Percentiles rank a stretch among this genome's conserved stretches.
These are phyloP conservation scores for Quercus wislizeni DNA, from an alignment of 306 rosid species.

Conservation along the genomic window DNA sequence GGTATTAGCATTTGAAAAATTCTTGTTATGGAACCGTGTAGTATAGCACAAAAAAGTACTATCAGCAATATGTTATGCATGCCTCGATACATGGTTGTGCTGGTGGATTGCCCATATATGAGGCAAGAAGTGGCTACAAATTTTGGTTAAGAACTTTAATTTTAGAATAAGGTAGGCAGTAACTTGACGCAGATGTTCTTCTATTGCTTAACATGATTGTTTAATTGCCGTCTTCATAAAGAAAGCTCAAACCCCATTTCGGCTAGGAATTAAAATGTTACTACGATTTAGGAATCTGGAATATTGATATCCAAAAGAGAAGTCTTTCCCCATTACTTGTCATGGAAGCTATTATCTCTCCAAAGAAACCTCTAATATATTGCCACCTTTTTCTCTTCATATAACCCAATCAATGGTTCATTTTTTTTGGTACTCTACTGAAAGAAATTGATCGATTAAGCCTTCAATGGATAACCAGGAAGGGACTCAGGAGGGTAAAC, in stretches of 20 bases:
- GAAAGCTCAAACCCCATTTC: conserved; percentile 24
- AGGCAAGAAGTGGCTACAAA: conserved; percentile 10
- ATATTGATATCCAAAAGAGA: conserved; percentile 36
- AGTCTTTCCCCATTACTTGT: conserved; percentile 58
- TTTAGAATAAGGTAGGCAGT: conserved; percentile 37
- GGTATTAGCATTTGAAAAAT: too few species aligned
- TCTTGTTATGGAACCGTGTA: too few species aligned
- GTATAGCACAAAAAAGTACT: too few species aligned
- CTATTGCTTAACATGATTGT: conserved; percentile 31
- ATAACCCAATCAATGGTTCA: conserved; percentile 13
- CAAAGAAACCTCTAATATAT: conserved; percentile 29
- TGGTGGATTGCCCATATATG: neutral
- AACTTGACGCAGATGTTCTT: conserved; percentile 30
- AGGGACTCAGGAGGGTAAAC: conserved; percentile 35
- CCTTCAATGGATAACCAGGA: conserved; percentile 43
- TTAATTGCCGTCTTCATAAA: conserved; percentile 27
- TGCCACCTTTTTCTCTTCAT: conserved; percentile 22
- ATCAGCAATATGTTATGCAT: too few species aligned
- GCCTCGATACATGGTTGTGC: too few species aligned
- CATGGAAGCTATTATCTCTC: conserved; percentile 42
- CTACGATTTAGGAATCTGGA: conserved; percentile 49
- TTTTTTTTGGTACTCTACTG: neutral
- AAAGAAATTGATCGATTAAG: neutral
- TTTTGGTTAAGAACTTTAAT: conserved; percentile 17
- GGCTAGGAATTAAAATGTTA: conserved; percentile 16